Conservation (phyloP, 371 early-diverging fungal genomes). For the Chytridium lagenaria region DNA sequence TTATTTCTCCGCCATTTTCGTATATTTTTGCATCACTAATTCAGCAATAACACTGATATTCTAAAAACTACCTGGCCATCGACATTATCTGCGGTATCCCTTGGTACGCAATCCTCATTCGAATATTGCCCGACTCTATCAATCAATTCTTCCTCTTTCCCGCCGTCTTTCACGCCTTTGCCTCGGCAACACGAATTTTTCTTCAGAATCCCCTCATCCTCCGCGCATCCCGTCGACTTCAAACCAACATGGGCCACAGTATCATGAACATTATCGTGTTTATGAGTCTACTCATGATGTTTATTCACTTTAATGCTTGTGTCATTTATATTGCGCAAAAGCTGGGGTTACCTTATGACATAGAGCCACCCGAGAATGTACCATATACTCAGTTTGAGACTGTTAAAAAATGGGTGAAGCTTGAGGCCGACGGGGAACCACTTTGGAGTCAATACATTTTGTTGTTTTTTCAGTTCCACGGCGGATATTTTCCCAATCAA, state of each 20-base stretch:
- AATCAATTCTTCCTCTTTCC: not conserved
- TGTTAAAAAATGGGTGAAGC: conserved; percentile 19
- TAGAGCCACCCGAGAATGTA: not conserved
- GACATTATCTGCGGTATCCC: not conserved
- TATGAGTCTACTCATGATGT: conserved; percentile 17
- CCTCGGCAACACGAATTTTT: conserved; percentile 14
- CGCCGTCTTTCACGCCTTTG: not conserved
- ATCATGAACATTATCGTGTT: conserved; percentile 30
- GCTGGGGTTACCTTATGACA: not conserved
- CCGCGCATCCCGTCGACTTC: not conserved
- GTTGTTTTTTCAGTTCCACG: conserved; percentile 22
- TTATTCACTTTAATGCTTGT: conserved; percentile 36
- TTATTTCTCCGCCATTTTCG: not conserved
- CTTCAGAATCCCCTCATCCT: conserved; percentile 28
- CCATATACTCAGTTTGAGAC: conserved; percentile 20
- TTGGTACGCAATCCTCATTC: not conserved
- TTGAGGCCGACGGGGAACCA: not conserved
- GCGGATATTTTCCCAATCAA: conserved; percentile 31
- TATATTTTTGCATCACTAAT: not conserved
- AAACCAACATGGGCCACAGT: conserved; percentile 34
- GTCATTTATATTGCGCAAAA: not conserved
- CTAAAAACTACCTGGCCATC: not conserved
- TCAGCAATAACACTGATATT: not conserved
- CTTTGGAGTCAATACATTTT: not conserved
- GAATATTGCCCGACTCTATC: not conserved